Base-by-base conservation (phyloP, 768 basidiomycete genomes). In the Tricholoma sp. region DNA sequence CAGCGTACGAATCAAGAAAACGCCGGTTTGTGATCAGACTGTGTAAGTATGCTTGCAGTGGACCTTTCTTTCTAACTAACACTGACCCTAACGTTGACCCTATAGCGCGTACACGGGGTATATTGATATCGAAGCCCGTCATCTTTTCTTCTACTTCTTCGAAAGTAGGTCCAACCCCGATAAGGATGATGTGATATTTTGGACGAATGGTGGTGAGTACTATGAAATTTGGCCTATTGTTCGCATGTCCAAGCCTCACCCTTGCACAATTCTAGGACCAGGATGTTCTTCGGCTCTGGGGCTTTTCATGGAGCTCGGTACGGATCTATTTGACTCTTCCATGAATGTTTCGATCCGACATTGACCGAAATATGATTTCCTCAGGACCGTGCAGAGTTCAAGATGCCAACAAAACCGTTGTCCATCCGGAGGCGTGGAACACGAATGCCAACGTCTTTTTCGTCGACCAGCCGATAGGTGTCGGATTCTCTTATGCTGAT, bases 251-350 rank as follows among this genome's bases (percentile, higher is more conserved):
- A 41, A 13, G 31, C 6, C 28, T n/a, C 47, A 48, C 12, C 44
- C 11, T n/a, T 29, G 15, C 29, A 1, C 15, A 1, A 31, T 48
- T 2, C 29, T 15, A 48, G 47, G 47, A 7, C 44, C 44, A 13
- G 44, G 44, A 12, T 24, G 44, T 12, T 29, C 47, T 7, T 69
- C 73, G 3, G 75, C 84, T 29, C 63, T 85, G 0, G 88, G 86
- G 3, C 70, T 89, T 10, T 84, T 89, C 60, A 87, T 88, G 86
- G 88, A 89, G 67, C 73, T 80, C 56, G 88, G 88, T 63, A 79
- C 76, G 18, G 4, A 15, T 7, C 29, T 0, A 29, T 13, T 12
- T n/a, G n/a, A n/a, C n/a, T n/a, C n/a, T n/a, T 31, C 12, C 13
- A n/a, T 12, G 12, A 29, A 48, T 3, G 29, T n/a, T 82, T 77